Conservation (phyloP, 495 filamentous ascomycete genomes). For the Talaromyces adpressus region DNA sequence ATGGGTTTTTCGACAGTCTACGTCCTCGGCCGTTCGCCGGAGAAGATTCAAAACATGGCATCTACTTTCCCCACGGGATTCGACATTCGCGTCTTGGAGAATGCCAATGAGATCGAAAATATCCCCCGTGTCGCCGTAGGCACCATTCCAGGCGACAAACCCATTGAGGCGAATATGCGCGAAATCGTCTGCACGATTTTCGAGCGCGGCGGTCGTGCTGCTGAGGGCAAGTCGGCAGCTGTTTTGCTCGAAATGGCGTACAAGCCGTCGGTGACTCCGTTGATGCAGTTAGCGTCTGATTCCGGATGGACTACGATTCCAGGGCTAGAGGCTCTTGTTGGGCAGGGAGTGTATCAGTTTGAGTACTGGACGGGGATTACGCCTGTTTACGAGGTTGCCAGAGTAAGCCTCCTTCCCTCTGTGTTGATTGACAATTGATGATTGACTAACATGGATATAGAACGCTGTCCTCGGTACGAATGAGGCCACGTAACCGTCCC, state of each 20-base stretch:
- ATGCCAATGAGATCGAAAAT: slow-evolving; percentile 38
- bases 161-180: slow-evolving; percentile 66
- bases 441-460: not conserved
- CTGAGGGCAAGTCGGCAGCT: slow-evolving; percentile 23
- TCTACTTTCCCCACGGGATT: slow-evolving; percentile 68
- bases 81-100: slow-evolving; percentile 59
- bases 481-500: not conserved
- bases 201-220: slow-evolving; percentile 23
- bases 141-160: slow-evolving; percentile 83
- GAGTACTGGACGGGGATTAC: slow-evolving; percentile 72
- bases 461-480: slow-evolving; percentile 5
- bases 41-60: slow-evolving; percentile 59
- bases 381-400: slow-evolving; percentile 60
- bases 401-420: slow-evolving; percentile 23
- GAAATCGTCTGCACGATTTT: slow-evolving; percentile 63
- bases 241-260: slow-evolving; percentile 96
- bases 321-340: slow-evolving; percentile 83
- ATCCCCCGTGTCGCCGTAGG: slow-evolving; percentile 72
- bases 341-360: slow-evolving; percentile 81
- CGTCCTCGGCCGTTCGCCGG: slow-evolving; percentile 68
- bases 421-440: not conserved
- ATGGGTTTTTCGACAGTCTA: slow-evolving; percentile 85
- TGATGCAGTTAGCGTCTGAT: slow-evolving; percentile 79
- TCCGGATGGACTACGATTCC: slow-evolving; percentile 81
- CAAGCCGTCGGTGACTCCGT: slow-evolving; percentile 70